A percentile compares a stretch with the other conserved stretches of the same genome.
Evolutionary conservation across 768 basidiomycete genomes (phyloP).

Genomic region (Termitomyces sp.): DNA sequence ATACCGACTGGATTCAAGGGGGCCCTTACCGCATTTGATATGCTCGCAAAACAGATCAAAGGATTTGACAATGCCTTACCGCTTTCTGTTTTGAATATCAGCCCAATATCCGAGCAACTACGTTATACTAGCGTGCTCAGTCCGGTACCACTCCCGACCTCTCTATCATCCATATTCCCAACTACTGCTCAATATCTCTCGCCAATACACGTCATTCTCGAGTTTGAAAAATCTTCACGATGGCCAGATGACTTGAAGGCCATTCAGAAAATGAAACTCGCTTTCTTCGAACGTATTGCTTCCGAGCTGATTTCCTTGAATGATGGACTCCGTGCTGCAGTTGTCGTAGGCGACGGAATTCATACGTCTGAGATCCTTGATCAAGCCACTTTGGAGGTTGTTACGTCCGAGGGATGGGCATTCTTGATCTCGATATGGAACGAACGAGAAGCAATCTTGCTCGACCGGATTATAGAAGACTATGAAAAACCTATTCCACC

Average conservation of each 20-base stretch:
- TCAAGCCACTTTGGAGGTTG: slow-evolving; percentile 64
- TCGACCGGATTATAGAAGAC: slow-evolving; percentile 61
- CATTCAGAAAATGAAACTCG: slow-evolving; percentile 91
- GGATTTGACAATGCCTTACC: slow-evolving; percentile 68
- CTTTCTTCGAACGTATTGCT: slow-evolving; percentile 82
- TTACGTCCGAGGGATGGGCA: slow-evolving; percentile 80
- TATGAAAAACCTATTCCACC: slow-evolving; percentile 33
- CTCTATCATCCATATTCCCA: slow-evolving; percentile 46
- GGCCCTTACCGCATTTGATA: slow-evolving; percentile 75
- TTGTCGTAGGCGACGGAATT: slow-evolving; percentile 51
- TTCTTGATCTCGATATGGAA: slow-evolving; percentile 84
- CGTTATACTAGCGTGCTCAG: slow-evolving; percentile 81
- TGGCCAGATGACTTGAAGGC: slow-evolving; percentile 96
- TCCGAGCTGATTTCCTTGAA: slow-evolving; percentile 49
- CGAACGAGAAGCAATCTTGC: slow-evolving; percentile 74
- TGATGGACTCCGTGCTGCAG: slow-evolving; percentile 45
- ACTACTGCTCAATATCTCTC: slow-evolving; percentile 59
- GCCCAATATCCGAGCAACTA: slow-evolving; percentile 64
- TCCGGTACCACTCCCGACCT: slow-evolving; percentile 63
- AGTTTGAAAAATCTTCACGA: slow-evolving; percentile 86
- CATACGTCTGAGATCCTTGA: slow-evolving; percentile 57
- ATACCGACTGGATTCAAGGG: slow-evolving; percentile 58
- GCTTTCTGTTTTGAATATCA: slow-evolving; percentile 69
- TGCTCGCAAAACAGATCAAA: slow-evolving; percentile 70
- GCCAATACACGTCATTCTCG: slow-evolving; percentile 68